A percentile compares a stretch with the other conserved stretches of the same genome.
These are phyloP conservation scores for Cystobasidium ongulense DNA, from an alignment of 768 basidiomycete species.

Conservation along the genomic window DNA sequence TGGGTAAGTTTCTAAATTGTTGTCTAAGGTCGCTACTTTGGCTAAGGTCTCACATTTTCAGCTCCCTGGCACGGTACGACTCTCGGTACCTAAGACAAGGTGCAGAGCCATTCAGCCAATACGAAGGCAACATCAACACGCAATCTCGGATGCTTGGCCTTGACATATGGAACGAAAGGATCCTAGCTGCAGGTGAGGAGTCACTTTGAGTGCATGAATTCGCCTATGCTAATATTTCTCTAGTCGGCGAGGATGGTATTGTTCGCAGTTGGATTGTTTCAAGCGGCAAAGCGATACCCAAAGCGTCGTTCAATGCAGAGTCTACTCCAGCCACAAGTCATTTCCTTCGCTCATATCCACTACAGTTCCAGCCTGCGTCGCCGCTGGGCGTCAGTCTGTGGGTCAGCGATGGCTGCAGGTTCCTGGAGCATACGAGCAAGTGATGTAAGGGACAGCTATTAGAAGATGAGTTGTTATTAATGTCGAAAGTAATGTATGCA, in stretches of 20 bases:
- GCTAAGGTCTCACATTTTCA: neutral
- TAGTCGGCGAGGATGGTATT: constrained; percentile 17
- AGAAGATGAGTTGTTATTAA: no score
- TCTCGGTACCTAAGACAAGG: neutral
- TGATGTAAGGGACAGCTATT: no score
- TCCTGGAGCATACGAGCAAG: neutral
- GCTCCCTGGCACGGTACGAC: neutral
- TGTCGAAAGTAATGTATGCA: no score
- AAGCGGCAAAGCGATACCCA: neutral
- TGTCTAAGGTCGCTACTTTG: neutral
- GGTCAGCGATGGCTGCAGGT: neutral
- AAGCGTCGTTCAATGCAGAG: neutral
- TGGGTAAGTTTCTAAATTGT: constrained; percentile 3
- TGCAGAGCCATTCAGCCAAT: neutral
- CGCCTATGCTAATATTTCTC: neutral
- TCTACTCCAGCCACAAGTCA: neutral
- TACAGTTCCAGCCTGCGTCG: neutral
- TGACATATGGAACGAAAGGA: constrained; percentile 1
- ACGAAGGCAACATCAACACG: constrained; percentile 20
- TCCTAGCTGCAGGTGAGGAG: constrained; percentile 12
- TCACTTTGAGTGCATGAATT: neutral
- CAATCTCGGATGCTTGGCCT: constrained; percentile 6
- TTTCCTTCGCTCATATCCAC: neutral
- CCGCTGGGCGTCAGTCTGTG: neutral
- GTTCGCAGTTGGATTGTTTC: constrained; percentile 20